Conservation (phyloP, 768 basidiomycete species). For the Leccinum fibrillosum region DNA sequence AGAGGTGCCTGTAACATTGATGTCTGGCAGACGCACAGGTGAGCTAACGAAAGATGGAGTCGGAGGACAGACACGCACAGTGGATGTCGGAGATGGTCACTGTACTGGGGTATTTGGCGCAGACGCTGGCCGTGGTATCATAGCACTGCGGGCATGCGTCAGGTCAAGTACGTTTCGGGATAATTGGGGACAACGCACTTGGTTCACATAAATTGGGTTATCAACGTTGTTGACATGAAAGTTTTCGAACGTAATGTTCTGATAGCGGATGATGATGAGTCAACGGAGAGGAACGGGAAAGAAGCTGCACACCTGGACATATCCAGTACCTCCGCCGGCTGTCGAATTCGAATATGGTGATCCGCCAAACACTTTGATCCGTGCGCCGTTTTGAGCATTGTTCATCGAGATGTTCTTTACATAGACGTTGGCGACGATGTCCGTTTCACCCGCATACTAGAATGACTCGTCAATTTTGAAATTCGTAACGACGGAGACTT, state of each 20-base stretch:
- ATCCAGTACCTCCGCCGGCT: slow-evolving; percentile 42
- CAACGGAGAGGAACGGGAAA: background rate
- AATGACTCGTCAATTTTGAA: background rate
- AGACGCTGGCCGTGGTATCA: slow-evolving; percentile 30
- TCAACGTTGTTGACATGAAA: slow-evolving; percentile 37
- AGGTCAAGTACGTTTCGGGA: background rate
- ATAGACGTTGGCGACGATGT: slow-evolving; percentile 44
- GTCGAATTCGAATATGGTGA: slow-evolving; percentile 37
- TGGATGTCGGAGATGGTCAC: slow-evolving; percentile 41
- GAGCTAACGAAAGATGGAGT: background rate
- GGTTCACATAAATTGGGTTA: slow-evolving; percentile 40
- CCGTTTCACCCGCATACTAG: slow-evolving; percentile 37
- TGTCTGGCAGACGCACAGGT: slow-evolving; percentile 18
- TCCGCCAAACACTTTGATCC: slow-evolving; percentile 52
- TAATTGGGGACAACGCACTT: slow-evolving; percentile 17
- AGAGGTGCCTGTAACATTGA: slow-evolving; percentile 42
- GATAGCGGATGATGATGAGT: background rate
- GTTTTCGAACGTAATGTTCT: slow-evolving; percentile 26
- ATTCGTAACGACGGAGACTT: background rate
- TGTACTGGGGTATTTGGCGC: slow-evolving; percentile 37
- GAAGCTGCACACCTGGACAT: slow-evolving; percentile 31
- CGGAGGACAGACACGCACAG: slow-evolving; percentile 25
- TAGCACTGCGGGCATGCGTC: slow-evolving; percentile 32
- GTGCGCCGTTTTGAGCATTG: slow-evolving; percentile 46
- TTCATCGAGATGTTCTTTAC: slow-evolving; percentile 42